phyloP scores from a whole-genome alignment of 2,329 filamentous ascomycete genomes.

The Fusarium buxicola region DNA sequence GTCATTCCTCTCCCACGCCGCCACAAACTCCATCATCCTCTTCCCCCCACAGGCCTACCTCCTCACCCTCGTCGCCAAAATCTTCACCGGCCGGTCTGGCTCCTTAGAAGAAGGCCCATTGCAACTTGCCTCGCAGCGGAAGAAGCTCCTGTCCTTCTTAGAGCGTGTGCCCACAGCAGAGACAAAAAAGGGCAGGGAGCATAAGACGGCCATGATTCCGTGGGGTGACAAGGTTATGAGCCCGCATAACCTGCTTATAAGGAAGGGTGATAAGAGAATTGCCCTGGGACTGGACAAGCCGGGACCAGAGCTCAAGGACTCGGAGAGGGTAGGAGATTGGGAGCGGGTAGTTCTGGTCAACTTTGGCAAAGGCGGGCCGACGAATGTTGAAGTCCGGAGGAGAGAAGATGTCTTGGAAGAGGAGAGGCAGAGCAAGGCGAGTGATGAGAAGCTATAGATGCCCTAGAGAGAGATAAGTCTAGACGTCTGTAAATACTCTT shows the following conservation, averaged over 20 bases:
- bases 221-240: constrained; percentile 73
- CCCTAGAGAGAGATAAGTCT: background rate
- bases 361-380: constrained; percentile 63
- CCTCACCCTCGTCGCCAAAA: constrained; percentile 67
- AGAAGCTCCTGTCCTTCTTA: constrained; percentile 66
- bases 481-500: background rate
- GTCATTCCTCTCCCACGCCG: constrained; percentile 75
- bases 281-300: constrained; percentile 70
- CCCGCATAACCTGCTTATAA: constrained; percentile 61
- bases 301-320: constrained; percentile 64
- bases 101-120: constrained; percentile 43
- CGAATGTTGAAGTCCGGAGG: constrained; percentile 63
- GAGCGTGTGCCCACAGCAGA: constrained; percentile 55
- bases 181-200: constrained; percentile 52
- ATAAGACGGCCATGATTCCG: constrained; percentile 59
- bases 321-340: constrained; percentile 65
- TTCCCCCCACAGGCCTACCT: constrained; percentile 92
- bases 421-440: constrained; percentile 52
- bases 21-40: constrained; percentile 76
- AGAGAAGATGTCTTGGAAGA: constrained; percentile 63
- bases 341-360: constrained; percentile 69
- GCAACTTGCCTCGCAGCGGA: constrained; percentile 62
- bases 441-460: constrained; percentile 45
- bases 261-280: constrained; percentile 58
- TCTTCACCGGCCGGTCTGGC: constrained; percentile 56